Evolutionary conservation across 1,139 yeast genomes (phyloP), one percentile per base, ranked within the genome.

Genomic region (Pichia sp.): DNA sequence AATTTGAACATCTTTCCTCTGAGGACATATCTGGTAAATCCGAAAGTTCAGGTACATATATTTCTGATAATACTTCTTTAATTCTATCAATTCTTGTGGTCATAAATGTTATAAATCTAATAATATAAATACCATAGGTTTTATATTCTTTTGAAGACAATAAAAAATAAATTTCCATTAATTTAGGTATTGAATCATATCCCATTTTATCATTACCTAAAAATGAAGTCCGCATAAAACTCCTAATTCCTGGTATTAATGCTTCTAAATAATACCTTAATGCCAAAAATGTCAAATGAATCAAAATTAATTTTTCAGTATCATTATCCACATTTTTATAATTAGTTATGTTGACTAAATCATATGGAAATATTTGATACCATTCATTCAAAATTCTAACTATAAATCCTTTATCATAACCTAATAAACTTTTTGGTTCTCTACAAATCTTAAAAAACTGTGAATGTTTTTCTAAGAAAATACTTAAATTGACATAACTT

Each of bases 321-420:
- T 42, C 41, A 16, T 43, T 41, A 32, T 23, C 30, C 6, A 24
- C n/a, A 7, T n/a, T 10, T 5, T 11, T 25, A 2, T 29, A 29
- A 2, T 40, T 37, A 2, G 20, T 33, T 5, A 45, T 22, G 32
- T 46, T 44, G 12, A 34, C 30, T 22, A 50, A 38, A 38, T 50
- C 41, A 30, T 42, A 34, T 12, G 54, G 54, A 25, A 42, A 23
- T 5, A 51, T 50, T 30, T 45, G 47, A 37, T 42, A 47, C 40
- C 48, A 50, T 27, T 50, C 52, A 35, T 36, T 48, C 10, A 50
- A 30, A n/a, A 51, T 37, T 37, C 51, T 33, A 3, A 49, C 31
- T 9, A 46, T 12, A 30, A 45, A 50, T 4, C 41, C 41, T 26
- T 40, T 41, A 11, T 48, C 46, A 26, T 35, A 49, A 2, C 52